A percentile compares a stretch with the other conserved stretches of the same genome.
Conservation (phyloP, 2,329 filamentous ascomycete species). For the Pseudogymnoascus sp. region DNA sequence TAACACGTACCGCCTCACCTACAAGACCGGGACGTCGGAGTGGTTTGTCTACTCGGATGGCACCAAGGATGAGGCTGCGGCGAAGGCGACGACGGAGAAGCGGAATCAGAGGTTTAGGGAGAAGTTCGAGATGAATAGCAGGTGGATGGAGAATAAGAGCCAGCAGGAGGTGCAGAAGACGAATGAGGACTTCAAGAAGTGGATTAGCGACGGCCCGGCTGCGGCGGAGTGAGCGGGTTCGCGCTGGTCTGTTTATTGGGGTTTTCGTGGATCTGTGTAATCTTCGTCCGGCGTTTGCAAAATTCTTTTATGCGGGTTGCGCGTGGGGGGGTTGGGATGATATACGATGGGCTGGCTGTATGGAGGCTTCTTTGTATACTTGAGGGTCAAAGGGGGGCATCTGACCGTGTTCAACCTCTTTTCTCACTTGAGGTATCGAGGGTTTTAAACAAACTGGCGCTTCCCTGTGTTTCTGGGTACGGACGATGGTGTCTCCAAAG, state of each 20-base stretch:
- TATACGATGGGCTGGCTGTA: constrained; percentile 4
- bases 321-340: background rate
- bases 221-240: background rate
- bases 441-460: background rate
- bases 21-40: constrained; percentile 61
- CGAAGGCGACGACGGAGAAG: constrained; percentile 29
- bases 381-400: background rate
- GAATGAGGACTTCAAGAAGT: constrained; percentile 39
- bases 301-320: background rate
- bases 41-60: constrained; percentile 54
- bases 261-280: background rate
- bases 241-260: background rate
- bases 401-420: background rate
- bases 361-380: background rate
- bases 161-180: constrained; percentile 41
- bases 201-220: constrained; percentile 32
- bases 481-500: background rate
- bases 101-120: constrained; percentile 41
- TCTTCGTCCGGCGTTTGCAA: background rate
- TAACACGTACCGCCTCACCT: constrained; percentile 73
- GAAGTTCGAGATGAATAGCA: constrained; percentile 44
- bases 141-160: constrained; percentile 37
- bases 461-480: background rate
- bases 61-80: constrained; percentile 30
- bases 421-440: background rate